phyloP scores from a whole-genome alignment of 176 grass and related monocot species.

The Musa schizocarpa region DNA sequence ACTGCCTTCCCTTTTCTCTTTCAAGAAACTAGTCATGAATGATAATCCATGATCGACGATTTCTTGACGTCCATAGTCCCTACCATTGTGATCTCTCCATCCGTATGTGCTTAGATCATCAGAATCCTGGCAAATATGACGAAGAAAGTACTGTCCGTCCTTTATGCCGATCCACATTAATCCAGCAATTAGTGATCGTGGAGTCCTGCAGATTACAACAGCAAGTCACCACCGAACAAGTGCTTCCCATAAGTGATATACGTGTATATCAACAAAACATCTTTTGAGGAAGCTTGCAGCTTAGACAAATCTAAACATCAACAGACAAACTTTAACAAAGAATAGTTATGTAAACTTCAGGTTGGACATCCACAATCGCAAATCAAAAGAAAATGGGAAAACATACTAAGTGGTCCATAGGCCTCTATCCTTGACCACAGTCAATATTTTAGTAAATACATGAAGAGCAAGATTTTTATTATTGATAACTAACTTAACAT shows the following conservation, averaged over 20 bases:
- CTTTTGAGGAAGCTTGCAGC: neutral
- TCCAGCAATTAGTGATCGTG: constrained; percentile 66
- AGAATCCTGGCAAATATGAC: constrained; percentile 93
- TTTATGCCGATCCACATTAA: constrained; percentile 91
- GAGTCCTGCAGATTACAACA: constrained; percentile 58
- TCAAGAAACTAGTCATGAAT: constrained; percentile 78
- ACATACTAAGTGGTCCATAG: no score
- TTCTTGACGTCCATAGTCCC: constrained; percentile 74
- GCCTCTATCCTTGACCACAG: no score
- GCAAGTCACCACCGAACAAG: constrained; percentile 1
- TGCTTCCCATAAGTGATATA: neutral
- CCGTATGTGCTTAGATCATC: constrained; percentile 81
- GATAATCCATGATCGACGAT: constrained; percentile 63
- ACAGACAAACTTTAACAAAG: neutral
- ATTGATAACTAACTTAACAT: no score
- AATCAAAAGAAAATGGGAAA: no score
- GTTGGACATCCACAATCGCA: no score
- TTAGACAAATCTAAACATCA: neutral
- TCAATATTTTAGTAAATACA: no score
- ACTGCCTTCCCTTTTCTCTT: constrained; percentile 71
- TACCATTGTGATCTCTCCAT: constrained; percentile 82
- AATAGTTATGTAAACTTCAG: no score
- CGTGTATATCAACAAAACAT: neutral
- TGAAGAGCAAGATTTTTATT: no score
- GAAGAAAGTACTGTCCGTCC: constrained; percentile 77